phyloP scores from a whole-genome alignment of 208 protist species.

The Acanthamoeba sp. region DNA sequence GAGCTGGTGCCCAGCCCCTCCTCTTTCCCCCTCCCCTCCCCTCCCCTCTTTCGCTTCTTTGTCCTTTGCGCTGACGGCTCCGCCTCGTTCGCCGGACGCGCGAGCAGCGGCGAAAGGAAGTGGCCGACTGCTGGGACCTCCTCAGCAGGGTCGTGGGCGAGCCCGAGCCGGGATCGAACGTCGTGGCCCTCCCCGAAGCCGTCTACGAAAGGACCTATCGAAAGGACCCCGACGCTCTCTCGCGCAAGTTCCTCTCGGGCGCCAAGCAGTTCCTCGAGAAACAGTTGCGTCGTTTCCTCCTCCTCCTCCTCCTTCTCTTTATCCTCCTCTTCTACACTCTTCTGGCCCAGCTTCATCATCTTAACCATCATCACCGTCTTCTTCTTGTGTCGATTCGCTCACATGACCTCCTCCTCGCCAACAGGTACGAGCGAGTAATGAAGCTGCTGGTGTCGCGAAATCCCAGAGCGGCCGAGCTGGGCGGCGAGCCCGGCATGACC shows the following conservation, averaged over 20 bases:
- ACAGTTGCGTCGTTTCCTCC: slow-evolving; percentile 9
- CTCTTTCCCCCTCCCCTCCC: too few species aligned
- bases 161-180: background rate
- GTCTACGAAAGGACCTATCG: slow-evolving; percentile 24
- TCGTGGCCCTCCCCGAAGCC: background rate
- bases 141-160: slow-evolving; percentile 13
- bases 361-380: background rate
- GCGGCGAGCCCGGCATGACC: slow-evolving; percentile 34
- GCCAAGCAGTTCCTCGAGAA: slow-evolving; percentile 56
- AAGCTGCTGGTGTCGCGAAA: background rate
- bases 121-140: slow-evolving; percentile 34
- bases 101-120: slow-evolving; percentile 40
- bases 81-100: too few species aligned
- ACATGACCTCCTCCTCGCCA: too few species aligned
- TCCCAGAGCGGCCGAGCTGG: background rate
- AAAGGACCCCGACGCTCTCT: background rate
- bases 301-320: too few species aligned
- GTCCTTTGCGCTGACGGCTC: too few species aligned
- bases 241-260: background rate
- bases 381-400: background rate
- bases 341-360: too few species aligned
- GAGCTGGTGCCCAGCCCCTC: background rate
- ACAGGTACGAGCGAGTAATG: slow-evolving; percentile 15
- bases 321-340: background rate
- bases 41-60: too few species aligned